Base-by-base conservation (phyloP, 2,329 filamentous ascomycete species). In the Phaeosphaeria sp. region DNA sequence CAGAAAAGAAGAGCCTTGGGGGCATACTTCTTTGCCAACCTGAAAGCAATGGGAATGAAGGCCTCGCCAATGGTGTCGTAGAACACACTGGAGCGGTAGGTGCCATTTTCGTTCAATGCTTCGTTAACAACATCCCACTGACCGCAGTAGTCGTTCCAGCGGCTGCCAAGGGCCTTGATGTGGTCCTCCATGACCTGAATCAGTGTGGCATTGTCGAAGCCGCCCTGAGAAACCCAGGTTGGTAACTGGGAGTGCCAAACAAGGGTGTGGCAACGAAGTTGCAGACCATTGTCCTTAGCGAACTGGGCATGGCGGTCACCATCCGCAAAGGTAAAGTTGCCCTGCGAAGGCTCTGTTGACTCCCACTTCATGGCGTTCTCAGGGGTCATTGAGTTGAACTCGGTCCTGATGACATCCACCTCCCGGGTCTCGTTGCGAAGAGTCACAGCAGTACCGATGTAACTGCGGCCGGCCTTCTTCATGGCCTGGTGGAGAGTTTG, bases 91-190 rank as follows among this genome's bases (percentile, higher is more conserved):
- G 71, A 51, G 50, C 80, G 78, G 63, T 78, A 81, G 2, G 78
- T 80, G 9, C 78, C 79, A n/a, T 79, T 75, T n/a, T 82, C 80
- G 50, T 78, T 76, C n/a, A 82, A 69, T 17, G 77, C 78, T 68
- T 78, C 75, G 56, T 78, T 78, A 9, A 77, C 76, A 6, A 78
- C 77, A 49, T 79, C 77, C 77, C 77, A 79, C 22, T 71, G 70
- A 4, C 69, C 71, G 65, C 78, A 80, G 17, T 68, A 67, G 11
- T 72, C 74, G 62, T 76, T 77, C 67, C 75, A 81, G 48, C 76
- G 72, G 2, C 71, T 72, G 1, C 76, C 76, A 21, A 77, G 58
- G 1, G 68, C 73, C 43, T 76, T 76, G 64, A 80, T 78, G 63
- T 81, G 79, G 56, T 79, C 75, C 60, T 76, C 66, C 72, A 80